Evolutionary conservation across 441 rosid genomes (phyloP), one percentile per base, ranked within the genome.

Genomic region (Arabidopsis lyrata): DNA sequence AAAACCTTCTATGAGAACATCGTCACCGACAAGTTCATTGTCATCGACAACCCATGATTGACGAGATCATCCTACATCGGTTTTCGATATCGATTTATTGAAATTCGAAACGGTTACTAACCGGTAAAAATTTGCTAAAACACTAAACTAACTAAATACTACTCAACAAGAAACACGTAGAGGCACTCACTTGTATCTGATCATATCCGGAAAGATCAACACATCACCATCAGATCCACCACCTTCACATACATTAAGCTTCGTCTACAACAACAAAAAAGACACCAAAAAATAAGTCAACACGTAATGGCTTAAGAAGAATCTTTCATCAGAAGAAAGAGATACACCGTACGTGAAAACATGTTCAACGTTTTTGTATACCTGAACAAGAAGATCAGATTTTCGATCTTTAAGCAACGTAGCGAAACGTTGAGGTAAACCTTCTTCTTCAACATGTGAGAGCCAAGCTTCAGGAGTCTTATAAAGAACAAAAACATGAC

Each of bases 191-290:
- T 86, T 88, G 89, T 88, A 94, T 83, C 84, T 85, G 79, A 90
- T 78, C 97, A 92, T 90, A 35, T 92, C 99, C 6, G 97, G 99
- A 73, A 94, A 94, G 72, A 88, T 74, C 85, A 94, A 79, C 56
- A 94, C 88, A 62, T 92, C 97, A 47, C 97, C 99, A 20, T 86
- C 88, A 16, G 87, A 90, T 42, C 77, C 91, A 49, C 85, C 83
- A 76, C 87, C 94, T 58, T 87, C 94, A 71, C 86, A 86, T 6
- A 90, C 81, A 61, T 94, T 95, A 58, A 89, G 75, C 78, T 76
- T 83, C 42, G 93, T 86, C 99, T 95, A 80, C 41, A 47, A 49
- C 60, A 47, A 35, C 1, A 1, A 45, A 14, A 12, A 10, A 2
- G 1, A 41, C 16, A 42, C 6, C 8, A 27, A 41, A 34, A 50